Percentiles rank a stretch among this genome's conserved stretches.
These are phyloP conservation scores for Claviceps spartinae DNA, from an alignment of 2,329 filamentous ascomycete species.

Conservation along the genomic window DNA sequence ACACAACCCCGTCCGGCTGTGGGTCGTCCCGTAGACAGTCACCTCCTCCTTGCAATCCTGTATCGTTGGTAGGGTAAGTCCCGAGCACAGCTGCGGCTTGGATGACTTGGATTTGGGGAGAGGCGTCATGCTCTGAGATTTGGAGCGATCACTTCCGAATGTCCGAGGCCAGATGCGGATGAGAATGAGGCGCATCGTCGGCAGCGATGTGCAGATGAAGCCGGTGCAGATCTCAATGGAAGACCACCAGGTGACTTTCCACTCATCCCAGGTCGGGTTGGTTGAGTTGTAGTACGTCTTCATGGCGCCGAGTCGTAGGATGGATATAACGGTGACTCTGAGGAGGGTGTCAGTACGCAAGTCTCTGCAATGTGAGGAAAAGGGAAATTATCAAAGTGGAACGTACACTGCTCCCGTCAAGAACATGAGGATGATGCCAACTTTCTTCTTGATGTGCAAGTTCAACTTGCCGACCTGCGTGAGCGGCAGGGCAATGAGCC, in stretches of 20 bases:
- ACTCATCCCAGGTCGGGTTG: conserved; percentile 5
- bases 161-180: not conserved
- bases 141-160: not conserved
- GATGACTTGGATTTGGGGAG: not conserved
- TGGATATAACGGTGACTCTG: conserved; percentile 3
- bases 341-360: not conserved
- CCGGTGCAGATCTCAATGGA: conserved; percentile 1
- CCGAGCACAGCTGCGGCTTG: not conserved
- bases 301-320: conserved; percentile 1
- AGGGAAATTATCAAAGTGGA: too few species aligned
- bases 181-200: conserved; percentile 1
- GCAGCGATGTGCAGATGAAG: conserved; percentile 4
- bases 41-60: not conserved
- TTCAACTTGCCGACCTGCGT: not conserved
- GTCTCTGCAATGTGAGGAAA: too few species aligned
- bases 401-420: conserved; percentile 2
- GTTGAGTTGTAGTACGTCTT: not conserved
- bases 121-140: not conserved
- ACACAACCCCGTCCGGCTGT: not conserved
- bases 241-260: conserved; percentile 1
- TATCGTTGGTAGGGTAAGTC: not conserved
- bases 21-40: not conserved
- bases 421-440: conserved; percentile 4
- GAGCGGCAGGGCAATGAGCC: conserved; percentile 3
- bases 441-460: conserved; percentile 4